These are phyloP conservation scores for Spathaspora boniae DNA, from an alignment of 805 yeast species.

Conservation along the genomic window DNA sequence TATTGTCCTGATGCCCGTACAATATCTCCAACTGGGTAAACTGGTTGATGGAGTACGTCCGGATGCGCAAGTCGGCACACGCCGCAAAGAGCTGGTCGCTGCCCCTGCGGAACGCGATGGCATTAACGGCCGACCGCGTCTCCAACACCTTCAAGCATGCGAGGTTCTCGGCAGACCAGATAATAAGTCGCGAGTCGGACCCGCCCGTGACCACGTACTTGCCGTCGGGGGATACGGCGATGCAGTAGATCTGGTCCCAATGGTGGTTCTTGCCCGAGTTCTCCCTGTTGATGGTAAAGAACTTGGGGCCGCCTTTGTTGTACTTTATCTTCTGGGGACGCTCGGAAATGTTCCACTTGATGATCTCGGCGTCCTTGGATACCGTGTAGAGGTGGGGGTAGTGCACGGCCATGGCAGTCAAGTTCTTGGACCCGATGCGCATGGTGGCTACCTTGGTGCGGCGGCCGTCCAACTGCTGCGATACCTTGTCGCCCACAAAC, in stretches of 20 bases:
- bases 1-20: conserved; percentile 93
- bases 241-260: conserved; percentile 67
- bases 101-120: conserved; percentile 73
- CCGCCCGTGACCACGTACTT: conserved; percentile 90
- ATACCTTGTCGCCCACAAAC: conserved; percentile 52
- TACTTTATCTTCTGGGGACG: conserved; percentile 67
- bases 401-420: conserved; percentile 53
- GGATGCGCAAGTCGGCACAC: conserved; percentile 85
- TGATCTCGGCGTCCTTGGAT: conserved; percentile 74
- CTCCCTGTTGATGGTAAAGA: conserved; percentile 32
- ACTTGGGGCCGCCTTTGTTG: conserved; percentile 57
- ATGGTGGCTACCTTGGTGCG: conserved; percentile 37
- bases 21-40: conserved; percentile 85
- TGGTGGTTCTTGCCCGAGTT: conserved; percentile 69
- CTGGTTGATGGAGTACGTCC: conserved; percentile 83
- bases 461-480: conserved; percentile 34
- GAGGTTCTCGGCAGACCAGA: conserved; percentile 82
- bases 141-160: conserved; percentile 75
- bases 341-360: conserved; percentile 72
- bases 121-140: conserved; percentile 69
- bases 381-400: conserved; percentile 71
- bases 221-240: conserved; percentile 86
- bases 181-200: conserved; percentile 69
- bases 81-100: conserved; percentile 87
- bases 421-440: conserved; percentile 58